Conservation (phyloP, 306 rosid species). For the Glycine soja region DNA sequence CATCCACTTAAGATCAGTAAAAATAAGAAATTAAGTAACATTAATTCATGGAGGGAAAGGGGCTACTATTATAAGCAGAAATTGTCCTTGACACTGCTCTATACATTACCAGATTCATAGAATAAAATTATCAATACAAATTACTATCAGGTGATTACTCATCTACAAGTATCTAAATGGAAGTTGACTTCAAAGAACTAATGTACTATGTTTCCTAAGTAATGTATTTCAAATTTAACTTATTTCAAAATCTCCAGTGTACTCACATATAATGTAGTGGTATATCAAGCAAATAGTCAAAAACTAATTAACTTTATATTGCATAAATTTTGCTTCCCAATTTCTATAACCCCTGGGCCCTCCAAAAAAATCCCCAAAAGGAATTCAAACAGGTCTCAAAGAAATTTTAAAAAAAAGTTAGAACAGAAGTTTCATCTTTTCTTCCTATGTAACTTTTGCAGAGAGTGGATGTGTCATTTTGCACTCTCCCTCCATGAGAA, state of each 20-base stretch:
- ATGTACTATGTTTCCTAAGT: constrained; percentile 1
- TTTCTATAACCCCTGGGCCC: constrained; percentile 16
- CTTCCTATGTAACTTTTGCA: background rate
- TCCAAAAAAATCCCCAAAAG: constrained; percentile 9
- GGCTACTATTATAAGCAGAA: constrained; percentile 19
- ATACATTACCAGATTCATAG: constrained; percentile 13
- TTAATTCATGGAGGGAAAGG: constrained; percentile 1
- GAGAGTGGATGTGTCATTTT: constrained; percentile 2
- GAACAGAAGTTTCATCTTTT: constrained; percentile 25
- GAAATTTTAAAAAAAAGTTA: background rate
- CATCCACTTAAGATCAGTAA: constrained; percentile 14
- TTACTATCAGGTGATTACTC: background rate
- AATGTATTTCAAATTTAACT: background rate
- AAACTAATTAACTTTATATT: constrained; percentile 7
- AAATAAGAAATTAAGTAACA: constrained; percentile 33
- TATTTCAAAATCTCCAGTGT: constrained; percentile 1
- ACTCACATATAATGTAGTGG: background rate
- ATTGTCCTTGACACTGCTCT: background rate
- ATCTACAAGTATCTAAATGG: constrained; percentile 18
- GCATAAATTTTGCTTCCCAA: constrained; percentile 9
- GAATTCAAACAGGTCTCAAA: constrained; percentile 25
- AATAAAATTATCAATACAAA: constrained; percentile 29
- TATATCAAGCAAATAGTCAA: constrained; percentile 18
- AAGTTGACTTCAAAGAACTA: background rate
- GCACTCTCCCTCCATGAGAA: background rate